Percentiles rank a stretch among this genome's conserved stretches.
Evolutionary conservation across 2,329 filamentous ascomycete species (phyloP).

Genomic region (Penicillium sp.): DNA sequence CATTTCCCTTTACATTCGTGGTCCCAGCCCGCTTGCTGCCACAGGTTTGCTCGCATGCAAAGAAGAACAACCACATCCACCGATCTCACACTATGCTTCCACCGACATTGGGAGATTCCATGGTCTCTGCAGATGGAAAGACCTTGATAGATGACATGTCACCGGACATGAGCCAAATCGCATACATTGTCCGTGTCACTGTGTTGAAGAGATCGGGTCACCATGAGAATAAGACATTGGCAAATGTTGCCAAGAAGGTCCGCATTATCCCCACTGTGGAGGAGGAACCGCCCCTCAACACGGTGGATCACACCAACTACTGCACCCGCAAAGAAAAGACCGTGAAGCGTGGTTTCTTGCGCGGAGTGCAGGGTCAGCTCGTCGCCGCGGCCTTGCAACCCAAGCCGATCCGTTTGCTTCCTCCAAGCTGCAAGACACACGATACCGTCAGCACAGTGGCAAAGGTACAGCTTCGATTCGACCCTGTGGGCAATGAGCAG

Average conservation of each 20-base stretch:
- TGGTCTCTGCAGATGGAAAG: conserved; percentile 52
- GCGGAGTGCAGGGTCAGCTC: conserved; percentile 58
- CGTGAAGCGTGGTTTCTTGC: conserved; percentile 61
- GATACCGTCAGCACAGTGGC: conserved; percentile 55
- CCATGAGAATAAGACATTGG: conserved; percentile 47
- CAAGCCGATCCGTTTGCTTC: conserved; percentile 53
- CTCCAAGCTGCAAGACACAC: conserved; percentile 35
- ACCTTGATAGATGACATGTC: conserved; percentile 60
- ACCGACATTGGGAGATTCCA: conserved; percentile 61
- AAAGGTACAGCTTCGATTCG: conserved; percentile 61
- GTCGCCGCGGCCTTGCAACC: conserved; percentile 61
- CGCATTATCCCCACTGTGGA: conserved; percentile 60
- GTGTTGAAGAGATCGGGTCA: conserved; percentile 41
- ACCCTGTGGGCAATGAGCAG: conserved; percentile 52
- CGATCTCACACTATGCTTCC: conserved; percentile 60
- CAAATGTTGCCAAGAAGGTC: conserved; percentile 55
- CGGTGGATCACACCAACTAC: conserved; percentile 51
- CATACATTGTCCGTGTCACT: conserved; percentile 56
- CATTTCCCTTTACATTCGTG: conserved; percentile 64
- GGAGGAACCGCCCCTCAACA: conserved; percentile 60
- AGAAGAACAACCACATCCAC: conserved; percentile 53
- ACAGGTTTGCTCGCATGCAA: conserved; percentile 57
- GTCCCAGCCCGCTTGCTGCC: conserved; percentile 62
- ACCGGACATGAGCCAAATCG: conserved; percentile 62
- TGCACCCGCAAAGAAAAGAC: conserved; percentile 58